A percentile compares a stretch with the other conserved stretches of the same genome.
Evolutionary conservation across 495 filamentous ascomycete genomes (phyloP).

Genomic region (Penicillium crystallinum): DNA sequence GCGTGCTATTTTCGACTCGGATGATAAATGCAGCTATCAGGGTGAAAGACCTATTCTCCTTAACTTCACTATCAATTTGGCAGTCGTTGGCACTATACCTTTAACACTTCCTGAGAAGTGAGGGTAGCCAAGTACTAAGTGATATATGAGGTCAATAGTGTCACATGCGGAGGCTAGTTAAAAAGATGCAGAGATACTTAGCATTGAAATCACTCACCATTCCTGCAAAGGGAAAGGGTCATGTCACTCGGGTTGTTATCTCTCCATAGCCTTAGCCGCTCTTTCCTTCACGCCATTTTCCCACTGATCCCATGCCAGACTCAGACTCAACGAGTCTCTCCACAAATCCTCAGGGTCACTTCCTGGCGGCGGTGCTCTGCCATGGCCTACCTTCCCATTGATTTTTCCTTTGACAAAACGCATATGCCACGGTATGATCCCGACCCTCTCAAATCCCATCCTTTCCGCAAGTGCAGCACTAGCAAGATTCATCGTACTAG

Average conservation of each 20-base stretch:
- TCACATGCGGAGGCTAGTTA: too few species aligned
- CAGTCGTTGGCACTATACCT: too few species aligned
- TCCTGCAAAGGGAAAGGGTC: too few species aligned
- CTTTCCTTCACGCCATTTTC: constrained; percentile 2
- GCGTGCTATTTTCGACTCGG: constrained; percentile 1
- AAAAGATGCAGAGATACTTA: too few species aligned
- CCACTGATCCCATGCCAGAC: constrained; percentile 21
- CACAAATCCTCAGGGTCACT: constrained; percentile 17
- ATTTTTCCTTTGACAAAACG: constrained; percentile 15
- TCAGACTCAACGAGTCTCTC: constrained; percentile 17
- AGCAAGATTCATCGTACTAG: constrained; percentile 14
- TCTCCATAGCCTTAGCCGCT: constrained; percentile 1
- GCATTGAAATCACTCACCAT: too few species aligned
- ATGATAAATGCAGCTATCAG: too few species aligned
- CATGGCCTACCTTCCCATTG: constrained; percentile 18
- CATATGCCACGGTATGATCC: constrained; percentile 17
- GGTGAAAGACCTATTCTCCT: too few species aligned
- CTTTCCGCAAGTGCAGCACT: constrained; percentile 16
- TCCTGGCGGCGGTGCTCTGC: constrained; percentile 10
- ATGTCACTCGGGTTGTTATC: too few species aligned
- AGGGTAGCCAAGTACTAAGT: too few species aligned
- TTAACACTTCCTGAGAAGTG: too few species aligned
- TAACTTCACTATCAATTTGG: too few species aligned
- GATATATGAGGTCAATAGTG: too few species aligned
- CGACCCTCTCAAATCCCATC: constrained; percentile 17